phyloP scores from a whole-genome alignment of 83 land plant genomes.

The Picea abies region DNA sequence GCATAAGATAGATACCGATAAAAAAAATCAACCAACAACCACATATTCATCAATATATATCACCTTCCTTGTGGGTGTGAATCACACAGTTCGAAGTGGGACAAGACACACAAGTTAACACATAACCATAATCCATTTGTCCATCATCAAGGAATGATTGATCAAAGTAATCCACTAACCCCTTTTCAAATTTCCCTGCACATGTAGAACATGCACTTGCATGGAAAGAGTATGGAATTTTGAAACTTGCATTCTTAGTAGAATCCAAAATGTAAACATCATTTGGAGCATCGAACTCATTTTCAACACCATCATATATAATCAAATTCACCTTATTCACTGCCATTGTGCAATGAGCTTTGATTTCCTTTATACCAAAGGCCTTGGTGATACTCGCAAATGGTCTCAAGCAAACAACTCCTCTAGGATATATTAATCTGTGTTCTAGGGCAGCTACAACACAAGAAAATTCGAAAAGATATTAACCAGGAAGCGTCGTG shows the following conservation, averaged over 20 bases:
- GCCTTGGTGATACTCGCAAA: background rate
- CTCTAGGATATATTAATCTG: background rate
- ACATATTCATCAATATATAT: conserved; percentile 35
- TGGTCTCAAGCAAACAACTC: background rate
- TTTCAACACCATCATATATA: conserved; percentile 12
- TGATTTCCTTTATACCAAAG: background rate
- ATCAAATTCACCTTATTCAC: conserved; percentile 19
- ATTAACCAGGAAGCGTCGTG: background rate
- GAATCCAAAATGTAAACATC: conserved; percentile 20
- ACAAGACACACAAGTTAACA: conserved; percentile 20
- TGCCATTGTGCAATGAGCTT: conserved; percentile 6
- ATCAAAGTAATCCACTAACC: conserved; percentile 29
- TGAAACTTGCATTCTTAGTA: conserved; percentile 20
- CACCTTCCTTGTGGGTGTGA: conserved; percentile 42
- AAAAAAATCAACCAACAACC: too few species aligned
- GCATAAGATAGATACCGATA: too few species aligned
- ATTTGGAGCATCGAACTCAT: conserved; percentile 18
- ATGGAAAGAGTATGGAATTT: conserved; percentile 27
- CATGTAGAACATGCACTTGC: conserved; percentile 30
- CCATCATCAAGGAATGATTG: conserved; percentile 17
- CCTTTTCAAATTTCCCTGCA: conserved; percentile 22
- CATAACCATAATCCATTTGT: conserved; percentile 15
- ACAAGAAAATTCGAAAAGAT: background rate
- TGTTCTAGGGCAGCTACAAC: background rate
- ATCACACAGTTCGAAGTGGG: background rate